These are phyloP conservation scores for Fistulifera pelliculosa DNA, from an alignment of 108 stramenopile species.

Conservation along the genomic window DNA sequence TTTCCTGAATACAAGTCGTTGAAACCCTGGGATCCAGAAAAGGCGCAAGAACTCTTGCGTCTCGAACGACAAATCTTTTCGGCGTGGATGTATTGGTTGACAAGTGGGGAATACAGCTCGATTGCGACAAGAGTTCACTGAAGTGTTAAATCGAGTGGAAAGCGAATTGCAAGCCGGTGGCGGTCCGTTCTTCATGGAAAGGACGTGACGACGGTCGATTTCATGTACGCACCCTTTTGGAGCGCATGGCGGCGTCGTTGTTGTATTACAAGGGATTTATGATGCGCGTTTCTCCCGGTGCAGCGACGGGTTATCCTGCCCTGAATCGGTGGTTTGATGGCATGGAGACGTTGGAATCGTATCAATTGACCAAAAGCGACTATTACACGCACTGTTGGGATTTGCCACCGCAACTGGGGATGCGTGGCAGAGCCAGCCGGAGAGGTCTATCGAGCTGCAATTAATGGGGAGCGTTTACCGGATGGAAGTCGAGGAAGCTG, in stretches of 20 bases:
- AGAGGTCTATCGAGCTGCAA: constrained; percentile 47
- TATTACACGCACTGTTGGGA: constrained; percentile 93
- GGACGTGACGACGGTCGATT: constrained; percentile 60
- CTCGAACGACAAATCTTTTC: constrained; percentile 79
- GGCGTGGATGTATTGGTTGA: constrained; percentile 89
- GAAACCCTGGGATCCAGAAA: constrained; percentile 13
- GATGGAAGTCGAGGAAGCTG: constrained; percentile 54
- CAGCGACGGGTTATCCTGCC: constrained; percentile 48
- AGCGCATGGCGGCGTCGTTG: constrained; percentile 83
- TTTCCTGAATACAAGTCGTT: constrained; percentile 40
- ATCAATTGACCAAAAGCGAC: constrained; percentile 81
- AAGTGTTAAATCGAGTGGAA: constrained; percentile 61
- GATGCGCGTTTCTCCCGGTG: constrained; percentile 58
- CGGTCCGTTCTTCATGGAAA: constrained; percentile 79
- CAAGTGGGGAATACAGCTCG: constrained; percentile 32
- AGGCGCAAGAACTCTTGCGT: constrained; percentile 50
- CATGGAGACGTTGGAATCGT: constrained; percentile 74
- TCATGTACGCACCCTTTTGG: constrained; percentile 81
- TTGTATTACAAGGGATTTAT: constrained; percentile 84
- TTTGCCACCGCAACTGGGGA: constrained; percentile 91
- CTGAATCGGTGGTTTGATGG: constrained; percentile 90
- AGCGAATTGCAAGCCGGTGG: constrained; percentile 24
- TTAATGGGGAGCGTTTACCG: constrained; percentile 44
- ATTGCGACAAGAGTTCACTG: constrained; percentile 34
- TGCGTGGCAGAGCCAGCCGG: constrained; percentile 61